Evolutionary conservation across 1,284 basidiomycete genomes (phyloP), one percentile per base, ranked within the genome.

Genomic region (Marasmius tenuissimus): DNA sequence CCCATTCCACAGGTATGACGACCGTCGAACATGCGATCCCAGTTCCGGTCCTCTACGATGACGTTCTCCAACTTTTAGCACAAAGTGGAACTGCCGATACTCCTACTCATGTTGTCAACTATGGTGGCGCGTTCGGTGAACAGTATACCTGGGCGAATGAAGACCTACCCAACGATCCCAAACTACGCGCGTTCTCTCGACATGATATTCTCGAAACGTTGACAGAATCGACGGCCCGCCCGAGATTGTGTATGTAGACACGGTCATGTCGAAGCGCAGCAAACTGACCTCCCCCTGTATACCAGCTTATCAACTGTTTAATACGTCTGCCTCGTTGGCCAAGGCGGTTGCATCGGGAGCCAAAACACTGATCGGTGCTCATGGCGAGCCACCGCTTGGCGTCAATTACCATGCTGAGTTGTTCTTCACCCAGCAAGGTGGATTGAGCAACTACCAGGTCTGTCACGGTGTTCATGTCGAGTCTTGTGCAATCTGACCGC

Each of bases 321-420:
- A 91, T 66, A 87, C 86, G 1, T 91, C 89, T 8, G 73, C 73
- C 12, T 88, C 88, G 0, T 78, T 86, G 11, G 85, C 87, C 0
- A 84, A 86, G 67, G 86, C 91, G 85, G 84, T 89, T 10, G 75
- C 80, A 22, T 82, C 72, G 69, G 89, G 82, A n/a, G 70, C 89
- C 20, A 77, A 79, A 33, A 78, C 85, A 1, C 84, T 88, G 64
- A 87, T 91, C 61, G 89, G 89, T 34, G 89, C 89, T 0, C 89
- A 91, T 65, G 89, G 89, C n/a, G 89, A 91, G 71, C 81, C 85
- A 1, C 89, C 89, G 0, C 72, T 89, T 12, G 89, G 89, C 1
- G 68, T 86, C n/a, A 89, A 88, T 73, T 91, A 91, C 67, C 89
- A 91, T 63, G 81, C 83, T 20, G 89, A 91, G 68, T 86, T 91